These are phyloP conservation scores for Globisporangium emineosum DNA, from an alignment of 352 stramenopile genomes.

Conservation along the genomic window DNA sequence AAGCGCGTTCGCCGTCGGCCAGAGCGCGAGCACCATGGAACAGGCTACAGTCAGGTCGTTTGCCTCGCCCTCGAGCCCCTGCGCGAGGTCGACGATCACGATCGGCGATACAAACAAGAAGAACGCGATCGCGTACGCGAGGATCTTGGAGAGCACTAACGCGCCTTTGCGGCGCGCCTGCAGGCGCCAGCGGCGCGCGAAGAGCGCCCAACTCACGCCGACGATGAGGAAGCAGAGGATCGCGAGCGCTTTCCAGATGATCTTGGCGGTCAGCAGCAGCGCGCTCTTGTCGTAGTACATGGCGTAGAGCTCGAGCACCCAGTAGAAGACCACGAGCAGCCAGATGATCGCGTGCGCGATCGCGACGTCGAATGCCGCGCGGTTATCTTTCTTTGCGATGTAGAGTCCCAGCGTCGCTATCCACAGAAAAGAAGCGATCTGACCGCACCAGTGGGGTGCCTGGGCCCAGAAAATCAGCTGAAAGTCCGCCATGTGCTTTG, in stretches of 20 bases:
- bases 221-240: conserved; percentile 58
- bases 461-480: conserved; percentile 70
- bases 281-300: conserved; percentile 45
- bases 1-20: conserved; percentile 73
- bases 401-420: conserved; percentile 71
- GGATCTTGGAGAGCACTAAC: conserved; percentile 74
- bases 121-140: conserved; percentile 77
- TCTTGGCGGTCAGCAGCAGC: conserved; percentile 48
- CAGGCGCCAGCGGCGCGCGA: conserved; percentile 47
- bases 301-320: conserved; percentile 67
- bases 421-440: conserved; percentile 81
- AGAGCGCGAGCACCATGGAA: conserved; percentile 64
- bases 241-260: conserved; percentile 76
- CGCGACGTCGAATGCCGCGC: conserved; percentile 61
- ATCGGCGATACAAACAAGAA: conserved; percentile 70
- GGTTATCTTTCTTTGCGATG: conserved; percentile 58
- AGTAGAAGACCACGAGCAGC: conserved; percentile 76
- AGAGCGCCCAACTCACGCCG: conserved; percentile 52
- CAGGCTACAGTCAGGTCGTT: conserved; percentile 32
- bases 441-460: conserved; percentile 69
- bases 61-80: conserved; percentile 38
- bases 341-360: conserved; percentile 79
- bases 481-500: conserved; percentile 28
- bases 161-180: conserved; percentile 39
- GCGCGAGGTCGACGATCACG: conserved; percentile 59